Evolutionary conservation across 257 asterid species (phyloP).

Genomic region (Primulina huaijiensis): DNA sequence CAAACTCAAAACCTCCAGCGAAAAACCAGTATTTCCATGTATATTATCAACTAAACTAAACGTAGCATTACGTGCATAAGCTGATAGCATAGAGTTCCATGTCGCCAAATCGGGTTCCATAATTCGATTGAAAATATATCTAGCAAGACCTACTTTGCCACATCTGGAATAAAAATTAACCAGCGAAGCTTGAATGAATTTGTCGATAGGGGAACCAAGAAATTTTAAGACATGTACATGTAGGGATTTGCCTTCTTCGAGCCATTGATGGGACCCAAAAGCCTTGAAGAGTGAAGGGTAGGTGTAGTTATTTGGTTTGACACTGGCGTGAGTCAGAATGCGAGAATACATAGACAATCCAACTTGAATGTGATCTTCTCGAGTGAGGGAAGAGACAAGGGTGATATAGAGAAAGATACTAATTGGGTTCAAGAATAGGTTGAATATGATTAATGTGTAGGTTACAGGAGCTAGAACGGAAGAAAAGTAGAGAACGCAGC

Average conservation of each 20-base stretch:
- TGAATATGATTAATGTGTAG: constrained; percentile 49
- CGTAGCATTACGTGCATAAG: constrained; percentile 45
- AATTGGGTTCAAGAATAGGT: constrained; percentile 42
- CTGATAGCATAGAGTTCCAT: constrained; percentile 67
- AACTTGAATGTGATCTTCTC: constrained; percentile 30
- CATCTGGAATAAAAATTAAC: constrained; percentile 60
- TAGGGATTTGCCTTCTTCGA: constrained; percentile 54
- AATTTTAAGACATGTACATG: constrained; percentile 67
- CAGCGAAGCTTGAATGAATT: constrained; percentile 65
- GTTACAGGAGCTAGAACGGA: constrained; percentile 43
- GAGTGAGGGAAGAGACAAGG: constrained; percentile 53
- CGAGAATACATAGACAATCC: constrained; percentile 46
- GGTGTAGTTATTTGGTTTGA: constrained; percentile 60
- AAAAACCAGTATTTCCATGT: constrained; percentile 30
- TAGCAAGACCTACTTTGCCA: constrained; percentile 44
- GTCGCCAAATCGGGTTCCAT: constrained; percentile 61
- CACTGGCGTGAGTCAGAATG: constrained; percentile 28
- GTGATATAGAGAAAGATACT: constrained; percentile 64
- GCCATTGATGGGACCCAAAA: constrained; percentile 41
- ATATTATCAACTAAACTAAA: constrained; percentile 14
- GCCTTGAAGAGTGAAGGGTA: constrained; percentile 79
- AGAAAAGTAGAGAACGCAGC: constrained; percentile 55
- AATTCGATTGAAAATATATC: constrained; percentile 51
- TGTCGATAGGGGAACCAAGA: constrained; percentile 47
- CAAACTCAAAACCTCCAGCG: constrained; percentile 53